Percentiles rank a stretch among this genome's conserved stretches.
Conservation (phyloP, 2,329 filamentous ascomycete genomes). For the Aplosporella prunicola region DNA sequence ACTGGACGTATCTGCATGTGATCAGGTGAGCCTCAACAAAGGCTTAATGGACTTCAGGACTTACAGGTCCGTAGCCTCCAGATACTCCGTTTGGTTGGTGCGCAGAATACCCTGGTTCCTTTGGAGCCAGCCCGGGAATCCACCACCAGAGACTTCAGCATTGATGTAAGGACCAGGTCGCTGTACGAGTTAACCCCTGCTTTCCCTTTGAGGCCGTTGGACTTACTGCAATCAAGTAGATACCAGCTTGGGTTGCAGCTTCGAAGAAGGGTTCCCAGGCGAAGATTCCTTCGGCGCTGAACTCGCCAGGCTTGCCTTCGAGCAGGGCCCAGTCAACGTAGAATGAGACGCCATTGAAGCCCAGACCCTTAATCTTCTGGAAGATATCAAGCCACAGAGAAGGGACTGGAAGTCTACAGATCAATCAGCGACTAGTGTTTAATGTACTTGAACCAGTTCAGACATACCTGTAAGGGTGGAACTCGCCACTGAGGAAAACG, state of each 20-base stretch:
- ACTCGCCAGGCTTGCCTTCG: slow-evolving; percentile 62
- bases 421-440: slow-evolving; percentile 8
- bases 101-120: slow-evolving; percentile 55
- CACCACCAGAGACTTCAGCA: slow-evolving; percentile 65
- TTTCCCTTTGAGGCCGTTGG: slow-evolving; percentile 6
- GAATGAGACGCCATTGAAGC: slow-evolving; percentile 71
- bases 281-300: slow-evolving; percentile 62
- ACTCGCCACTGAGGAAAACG: slow-evolving; percentile 63
- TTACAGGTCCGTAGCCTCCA: slow-evolving; percentile 58
- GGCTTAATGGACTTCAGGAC: slow-evolving; percentile 13
- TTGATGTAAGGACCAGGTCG: slow-evolving; percentile 66
- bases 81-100: slow-evolving; percentile 51
- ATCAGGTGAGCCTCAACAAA: no score
- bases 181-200: slow-evolving; percentile 12
- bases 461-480: slow-evolving; percentile 55
- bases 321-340: slow-evolving; percentile 71
- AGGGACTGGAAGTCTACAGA: slow-evolving; percentile 47
- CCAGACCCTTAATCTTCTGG: slow-evolving; percentile 72
- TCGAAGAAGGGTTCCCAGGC: slow-evolving; percentile 66
- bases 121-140: slow-evolving; percentile 73
- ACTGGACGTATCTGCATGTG: slow-evolving; percentile 45
- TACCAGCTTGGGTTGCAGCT: slow-evolving; percentile 60
- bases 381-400: slow-evolving; percentile 62
- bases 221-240: slow-evolving; percentile 60
- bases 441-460: slow-evolving; percentile 1